phyloP scores from a whole-genome alignment of 2,329 filamentous ascomycete species.

The Seiridium unicorne region DNA sequence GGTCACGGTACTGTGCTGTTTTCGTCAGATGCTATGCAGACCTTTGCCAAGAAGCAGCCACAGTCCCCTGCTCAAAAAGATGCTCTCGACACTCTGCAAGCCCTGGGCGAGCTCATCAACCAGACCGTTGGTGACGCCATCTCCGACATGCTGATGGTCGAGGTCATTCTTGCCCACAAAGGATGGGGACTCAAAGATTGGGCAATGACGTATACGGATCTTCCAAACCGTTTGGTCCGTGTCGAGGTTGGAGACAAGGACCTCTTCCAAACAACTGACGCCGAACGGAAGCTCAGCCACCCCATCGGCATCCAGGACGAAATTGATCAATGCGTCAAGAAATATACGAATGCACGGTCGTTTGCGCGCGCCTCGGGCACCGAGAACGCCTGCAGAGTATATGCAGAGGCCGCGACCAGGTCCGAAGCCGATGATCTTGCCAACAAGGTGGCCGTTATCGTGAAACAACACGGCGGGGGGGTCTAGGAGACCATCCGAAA shows the following conservation, averaged over 20 bases:
- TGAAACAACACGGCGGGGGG: constrained; percentile 55
- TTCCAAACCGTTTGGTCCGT: constrained; percentile 92
- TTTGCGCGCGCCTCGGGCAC: constrained; percentile 94
- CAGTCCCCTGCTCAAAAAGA: constrained; percentile 90
- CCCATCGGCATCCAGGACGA: constrained; percentile 78
- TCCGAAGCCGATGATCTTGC: constrained; percentile 90
- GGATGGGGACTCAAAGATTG: constrained; percentile 87
- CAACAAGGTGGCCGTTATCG: constrained; percentile 74
- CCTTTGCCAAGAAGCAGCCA: constrained; percentile 76
- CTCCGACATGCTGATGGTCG: constrained; percentile 92
- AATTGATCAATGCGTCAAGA: constrained; percentile 84
- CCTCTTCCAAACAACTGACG: constrained; percentile 87
- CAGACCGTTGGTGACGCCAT: constrained; percentile 96
- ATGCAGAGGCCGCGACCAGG: constrained; percentile 87
- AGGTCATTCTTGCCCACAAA: constrained; percentile 95
- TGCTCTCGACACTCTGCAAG: constrained; percentile 79
- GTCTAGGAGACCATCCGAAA: constrained; percentile 7
- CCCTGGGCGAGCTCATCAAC: constrained; percentile 90
- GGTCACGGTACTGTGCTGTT: constrained; percentile 97
- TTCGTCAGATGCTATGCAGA: constrained; percentile 76
- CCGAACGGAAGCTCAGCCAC: constrained; percentile 81
- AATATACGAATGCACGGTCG: constrained; percentile 84
- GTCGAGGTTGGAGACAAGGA: constrained; percentile 88
- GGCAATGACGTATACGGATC: constrained; percentile 88
- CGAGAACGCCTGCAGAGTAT: constrained; percentile 69